phyloP scores from a whole-genome alignment of 345 rosid species.

The Streptanthus diversifolius region DNA sequence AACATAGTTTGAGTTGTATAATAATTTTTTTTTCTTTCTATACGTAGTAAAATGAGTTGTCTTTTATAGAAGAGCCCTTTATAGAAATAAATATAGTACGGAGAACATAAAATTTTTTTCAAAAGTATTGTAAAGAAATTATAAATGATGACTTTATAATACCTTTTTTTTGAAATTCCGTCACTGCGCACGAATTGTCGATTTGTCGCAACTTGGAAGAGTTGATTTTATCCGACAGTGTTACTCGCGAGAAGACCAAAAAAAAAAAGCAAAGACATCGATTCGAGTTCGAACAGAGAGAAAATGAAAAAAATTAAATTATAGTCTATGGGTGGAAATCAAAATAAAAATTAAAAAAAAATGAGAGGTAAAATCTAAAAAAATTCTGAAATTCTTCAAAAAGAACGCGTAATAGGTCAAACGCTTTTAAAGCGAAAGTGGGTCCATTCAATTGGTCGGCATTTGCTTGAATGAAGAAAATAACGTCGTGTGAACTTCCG shows the following conservation, averaged over 20 bases:
- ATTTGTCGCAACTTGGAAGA: neutral
- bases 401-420: slow-evolving; percentile 14
- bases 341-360: neutral
- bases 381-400: neutral
- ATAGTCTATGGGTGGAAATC: neutral
- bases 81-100: too few relatives aligned
- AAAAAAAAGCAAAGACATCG: neutral
- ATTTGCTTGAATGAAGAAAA: neutral
- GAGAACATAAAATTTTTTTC: too few relatives aligned
- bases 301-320: neutral
- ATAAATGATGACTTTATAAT: slow-evolving; percentile 9
- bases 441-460: slow-evolving; percentile 11
- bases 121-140: slow-evolving; percentile 12
- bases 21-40: neutral
- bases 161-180: neutral
- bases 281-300: neutral
- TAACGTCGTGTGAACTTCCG: slow-evolving; percentile 26
- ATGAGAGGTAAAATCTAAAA: neutral
- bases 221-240: slow-evolving; percentile 19
- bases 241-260: neutral
- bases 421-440: slow-evolving; percentile 3
- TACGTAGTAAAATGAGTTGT: neutral
- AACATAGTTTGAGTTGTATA: neutral
- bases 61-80: neutral
- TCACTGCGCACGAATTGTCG: slow-evolving; percentile 13